Evolutionary conservation across 1,284 basidiomycete genomes (phyloP).

Genomic region (Cryptococcus floricola): DNA sequence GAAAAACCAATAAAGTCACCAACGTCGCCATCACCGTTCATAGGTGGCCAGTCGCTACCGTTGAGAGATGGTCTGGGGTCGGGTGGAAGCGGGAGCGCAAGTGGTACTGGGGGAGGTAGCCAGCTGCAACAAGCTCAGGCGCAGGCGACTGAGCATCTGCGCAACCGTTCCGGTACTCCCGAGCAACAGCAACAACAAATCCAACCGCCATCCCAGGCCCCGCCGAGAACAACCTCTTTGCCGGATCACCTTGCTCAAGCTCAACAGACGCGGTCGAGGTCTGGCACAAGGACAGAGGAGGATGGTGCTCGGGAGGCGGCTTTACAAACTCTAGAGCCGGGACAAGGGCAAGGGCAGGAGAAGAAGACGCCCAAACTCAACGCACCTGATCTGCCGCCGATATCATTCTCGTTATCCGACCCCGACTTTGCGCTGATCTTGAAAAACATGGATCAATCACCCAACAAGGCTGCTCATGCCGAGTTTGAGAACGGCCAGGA

Average conservation of each 20-base stretch:
- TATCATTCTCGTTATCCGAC: slow-evolving; percentile 49
- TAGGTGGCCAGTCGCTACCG: slow-evolving; percentile 19
- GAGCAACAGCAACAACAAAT: not conserved
- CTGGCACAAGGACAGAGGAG: not conserved
- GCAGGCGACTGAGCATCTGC: slow-evolving; percentile 1
- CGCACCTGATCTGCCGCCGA: slow-evolving; percentile 42
- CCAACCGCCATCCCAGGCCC: not conserved
- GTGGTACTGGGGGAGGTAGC: no score
- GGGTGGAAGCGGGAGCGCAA: no score
- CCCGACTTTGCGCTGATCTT: slow-evolving; percentile 49
- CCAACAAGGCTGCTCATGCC: slow-evolving; percentile 1
- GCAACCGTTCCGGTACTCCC: not conserved
- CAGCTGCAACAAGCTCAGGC: slow-evolving; percentile 1
- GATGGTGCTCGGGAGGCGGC: not conserved
- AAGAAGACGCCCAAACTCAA: slow-evolving; percentile 31
- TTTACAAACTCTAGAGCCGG: no score
- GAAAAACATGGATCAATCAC: slow-evolving; percentile 36
- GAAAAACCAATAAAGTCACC: not conserved
- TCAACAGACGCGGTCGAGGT: not conserved
- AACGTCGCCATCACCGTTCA: slow-evolving; percentile 2
- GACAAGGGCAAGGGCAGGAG: not conserved
- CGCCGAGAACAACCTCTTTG: not conserved
- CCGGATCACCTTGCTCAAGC: not conserved
- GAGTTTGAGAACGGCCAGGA: slow-evolving; percentile 1
- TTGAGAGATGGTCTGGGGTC: slow-evolving; percentile 14